Conservation (phyloP, 345 rosid species). For the Acer negundo region DNA sequence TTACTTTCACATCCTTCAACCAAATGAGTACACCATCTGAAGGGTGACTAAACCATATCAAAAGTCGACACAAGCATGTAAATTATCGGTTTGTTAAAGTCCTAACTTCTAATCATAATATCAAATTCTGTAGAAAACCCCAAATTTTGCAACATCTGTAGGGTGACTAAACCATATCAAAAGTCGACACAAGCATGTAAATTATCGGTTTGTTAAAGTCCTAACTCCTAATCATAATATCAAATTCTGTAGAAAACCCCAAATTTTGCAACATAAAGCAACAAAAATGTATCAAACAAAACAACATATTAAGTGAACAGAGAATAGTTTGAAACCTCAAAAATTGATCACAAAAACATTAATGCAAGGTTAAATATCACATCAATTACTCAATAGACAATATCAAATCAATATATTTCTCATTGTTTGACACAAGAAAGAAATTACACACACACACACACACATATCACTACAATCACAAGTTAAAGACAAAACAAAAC, state of each 20-base stretch:
- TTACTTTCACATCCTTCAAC: not conserved
- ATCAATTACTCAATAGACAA: not conserved
- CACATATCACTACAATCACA: not conserved
- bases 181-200: not conserved
- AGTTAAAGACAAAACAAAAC: not conserved
- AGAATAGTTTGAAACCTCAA: not conserved
- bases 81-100: not conserved
- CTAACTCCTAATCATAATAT: not conserved
- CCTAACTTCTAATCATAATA: not conserved
- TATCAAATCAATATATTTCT: not conserved
- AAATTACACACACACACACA: not conserved
- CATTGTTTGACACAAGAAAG: not conserved
- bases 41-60: not conserved
- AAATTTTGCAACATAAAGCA: not conserved
- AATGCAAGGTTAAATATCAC: not conserved
- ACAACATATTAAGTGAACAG: not conserved
- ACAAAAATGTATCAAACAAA: not conserved
- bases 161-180: not conserved
- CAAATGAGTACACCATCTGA: not conserved
- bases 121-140: not conserved
- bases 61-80: not conserved
- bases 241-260: not conserved
- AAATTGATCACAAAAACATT: not conserved
- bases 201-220: not conserved
- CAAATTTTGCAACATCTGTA: not conserved